Base-by-base conservation (phyloP, 345 rosid species). In the Abelmoschus esculentus region DNA sequence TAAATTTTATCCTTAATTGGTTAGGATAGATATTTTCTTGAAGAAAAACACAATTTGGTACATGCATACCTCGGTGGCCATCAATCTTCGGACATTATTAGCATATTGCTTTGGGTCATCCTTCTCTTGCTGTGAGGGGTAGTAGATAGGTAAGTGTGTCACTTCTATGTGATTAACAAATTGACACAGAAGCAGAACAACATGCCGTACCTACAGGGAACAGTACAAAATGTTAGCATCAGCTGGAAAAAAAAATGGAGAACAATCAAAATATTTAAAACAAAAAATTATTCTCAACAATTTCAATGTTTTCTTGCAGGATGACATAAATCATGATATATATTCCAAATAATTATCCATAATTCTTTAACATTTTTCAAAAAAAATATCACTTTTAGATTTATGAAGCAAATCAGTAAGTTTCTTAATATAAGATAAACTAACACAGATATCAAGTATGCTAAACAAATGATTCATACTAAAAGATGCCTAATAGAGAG, bases 71-170 rank as follows among this genome's bases (percentile, higher is more conserved):
- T 95, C 96, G 1, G 69, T 75, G 59, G 96, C 99, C 98, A 95
- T 91, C 83, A 92, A 63, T 78, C 75, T 84, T 64, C 98, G 84
- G 72, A 95, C 87, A 70, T 95, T 92, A 77, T 79, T 81, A 63
- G 98, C 96, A 84, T 85, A 92, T 17, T 92, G 88, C 80, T 90
- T 95, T n/a, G 97, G 85, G 73, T 95, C 90, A 70, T 85, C 90
- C 72, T 87, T 90, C 88, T 95, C 99, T 83, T 87, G 86, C 70
- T 90, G 89, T 57, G 97, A 86, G 0, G 99, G 99, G 79, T 77
- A 78, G 87, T 95, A 95, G 62, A 86, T 84, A 65, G 98, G 96
- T 72, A 95, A 83, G 56, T 79, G 78, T 32, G 72, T 79, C 56
- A 92, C 98, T 78, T 91, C 98, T 62, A 95, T 74, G 83, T 86